phyloP scores from a whole-genome alignment of 2,329 filamentous ascomycete species.

The Fusarium sp. region DNA sequence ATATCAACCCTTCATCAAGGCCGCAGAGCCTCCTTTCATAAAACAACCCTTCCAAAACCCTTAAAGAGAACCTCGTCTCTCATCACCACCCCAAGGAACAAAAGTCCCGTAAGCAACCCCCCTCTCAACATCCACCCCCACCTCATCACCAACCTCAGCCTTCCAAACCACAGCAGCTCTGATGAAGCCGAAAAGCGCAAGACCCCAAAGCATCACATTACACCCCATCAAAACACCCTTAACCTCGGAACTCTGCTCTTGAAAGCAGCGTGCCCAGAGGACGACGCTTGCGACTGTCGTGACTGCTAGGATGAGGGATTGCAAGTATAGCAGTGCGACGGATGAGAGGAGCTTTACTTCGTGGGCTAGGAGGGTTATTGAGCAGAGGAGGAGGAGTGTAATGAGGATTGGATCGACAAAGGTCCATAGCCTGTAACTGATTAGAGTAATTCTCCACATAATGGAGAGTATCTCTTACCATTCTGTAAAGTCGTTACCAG shows the following conservation, averaged over 20 bases:
- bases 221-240: conserved; percentile 46
- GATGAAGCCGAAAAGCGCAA: conserved; percentile 46
- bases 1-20: background rate
- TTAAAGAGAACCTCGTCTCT: conserved; percentile 22
- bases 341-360: conserved; percentile 46
- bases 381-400: conserved; percentile 38
- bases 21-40: background rate
- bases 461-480: conserved; percentile 31
- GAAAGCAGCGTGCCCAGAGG: conserved; percentile 41
- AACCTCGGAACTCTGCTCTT: conserved; percentile 35
- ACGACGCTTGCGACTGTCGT: conserved; percentile 34
- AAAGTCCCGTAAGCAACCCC: conserved; percentile 38
- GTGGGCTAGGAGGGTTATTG: conserved; percentile 40
- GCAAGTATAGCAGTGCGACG: conserved; percentile 39
- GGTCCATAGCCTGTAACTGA: conserved; percentile 43
- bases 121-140: conserved; percentile 6
- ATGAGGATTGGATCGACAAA: conserved; percentile 37
- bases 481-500: conserved; percentile 40
- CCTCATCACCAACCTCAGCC: conserved; percentile 20
- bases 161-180: conserved; percentile 47
- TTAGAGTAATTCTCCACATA: background rate
- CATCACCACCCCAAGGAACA: conserved; percentile 23
- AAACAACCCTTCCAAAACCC: background rate
- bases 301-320: conserved; percentile 43
- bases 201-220: conserved; percentile 45